A percentile compares a stretch with the other conserved stretches of the same genome.
These are phyloP conservation scores for Mallotus nudiflorus DNA, from an alignment of 345 rosid genomes.

Conservation along the genomic window DNA sequence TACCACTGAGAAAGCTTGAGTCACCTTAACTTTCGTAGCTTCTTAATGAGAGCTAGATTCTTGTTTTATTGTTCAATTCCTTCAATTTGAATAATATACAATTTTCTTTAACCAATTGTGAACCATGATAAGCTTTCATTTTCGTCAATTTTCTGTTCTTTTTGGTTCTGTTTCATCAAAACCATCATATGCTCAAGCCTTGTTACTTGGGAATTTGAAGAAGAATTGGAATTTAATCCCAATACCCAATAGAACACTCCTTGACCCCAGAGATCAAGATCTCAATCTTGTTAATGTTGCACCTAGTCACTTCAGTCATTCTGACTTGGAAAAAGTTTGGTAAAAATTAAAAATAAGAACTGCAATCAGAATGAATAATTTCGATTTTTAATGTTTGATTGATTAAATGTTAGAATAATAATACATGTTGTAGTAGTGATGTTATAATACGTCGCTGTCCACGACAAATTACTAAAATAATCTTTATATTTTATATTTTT, in stretches of 20 bases:
- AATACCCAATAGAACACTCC: conserved; percentile 61
- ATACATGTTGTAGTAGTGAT: no score
- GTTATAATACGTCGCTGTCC: no score
- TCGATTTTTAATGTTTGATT: no score
- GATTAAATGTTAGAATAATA: no score
- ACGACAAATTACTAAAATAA: no score
- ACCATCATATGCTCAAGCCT: background rate
- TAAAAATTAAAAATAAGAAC: no score
- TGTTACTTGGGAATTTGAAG: conserved; percentile 15
- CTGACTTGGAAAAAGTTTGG: conserved; percentile 75
- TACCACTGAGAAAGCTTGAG: no score
- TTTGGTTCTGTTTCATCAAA: conserved; percentile 2
- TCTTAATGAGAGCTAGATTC: background rate
- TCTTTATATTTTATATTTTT: no score
- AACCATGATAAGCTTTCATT: conserved; percentile 14
- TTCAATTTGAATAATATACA: background rate
- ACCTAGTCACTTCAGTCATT: conserved; percentile 77
- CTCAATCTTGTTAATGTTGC: conserved; percentile 79
- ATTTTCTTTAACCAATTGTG: background rate
- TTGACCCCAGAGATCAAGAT: conserved; percentile 72
- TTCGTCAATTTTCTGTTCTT: conserved; percentile 36
- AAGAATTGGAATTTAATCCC: conserved; percentile 40
- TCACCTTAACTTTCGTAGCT: background rate
- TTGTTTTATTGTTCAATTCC: background rate
- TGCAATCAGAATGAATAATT: no score